phyloP scores from a whole-genome alignment of 805 yeast species.

The Candida krabiensis region DNA sequence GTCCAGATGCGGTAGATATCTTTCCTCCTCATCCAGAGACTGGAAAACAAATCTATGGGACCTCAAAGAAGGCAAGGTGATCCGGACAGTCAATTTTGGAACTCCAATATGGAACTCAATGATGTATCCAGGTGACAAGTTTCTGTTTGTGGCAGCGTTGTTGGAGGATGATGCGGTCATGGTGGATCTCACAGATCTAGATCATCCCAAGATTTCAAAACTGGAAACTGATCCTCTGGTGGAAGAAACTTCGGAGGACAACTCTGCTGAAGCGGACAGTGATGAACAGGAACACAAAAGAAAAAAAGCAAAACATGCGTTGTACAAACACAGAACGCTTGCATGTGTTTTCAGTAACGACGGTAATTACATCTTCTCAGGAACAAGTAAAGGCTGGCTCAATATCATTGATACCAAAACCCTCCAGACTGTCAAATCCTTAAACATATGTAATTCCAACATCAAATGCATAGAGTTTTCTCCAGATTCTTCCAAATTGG shows the following conservation, averaged over 20 bases:
- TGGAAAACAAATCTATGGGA: slow-evolving; percentile 87
- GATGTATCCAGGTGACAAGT: slow-evolving; percentile 49
- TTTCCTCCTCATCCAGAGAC: slow-evolving; percentile 74
- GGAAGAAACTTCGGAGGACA: slow-evolving; percentile 3
- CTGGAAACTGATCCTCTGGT: slow-evolving; percentile 22
- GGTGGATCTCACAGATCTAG: slow-evolving; percentile 40
- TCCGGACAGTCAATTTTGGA: slow-evolving; percentile 51
- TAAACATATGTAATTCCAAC: slow-evolving; percentile 63
- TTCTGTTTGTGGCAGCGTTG: slow-evolving; percentile 59
- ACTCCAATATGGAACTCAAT: slow-evolving; percentile 74
- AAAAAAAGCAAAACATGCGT: slow-evolving; percentile 15
- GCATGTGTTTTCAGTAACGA: slow-evolving; percentile 50
- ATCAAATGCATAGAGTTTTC: slow-evolving; percentile 68
- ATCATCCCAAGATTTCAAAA: slow-evolving; percentile 9
- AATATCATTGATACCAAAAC: slow-evolving; percentile 43
- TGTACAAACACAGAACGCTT: slow-evolving; percentile 45
- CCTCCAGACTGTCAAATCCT: slow-evolving; percentile 37
- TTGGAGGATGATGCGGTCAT: slow-evolving; percentile 60
- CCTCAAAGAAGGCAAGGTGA: slow-evolving; percentile 42
- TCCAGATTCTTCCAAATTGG: slow-evolving; percentile 58
- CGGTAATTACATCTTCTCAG: slow-evolving; percentile 62
- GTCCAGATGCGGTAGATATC: slow-evolving; percentile 69
- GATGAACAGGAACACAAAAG: slow-evolving; percentile 21
- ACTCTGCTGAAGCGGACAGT: slow-evolving; percentile 14
- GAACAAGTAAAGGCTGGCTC: slow-evolving; percentile 80